Evolutionary conservation across 1,284 basidiomycete genomes (phyloP).

Genomic region (Cryptococcus sp.): DNA sequence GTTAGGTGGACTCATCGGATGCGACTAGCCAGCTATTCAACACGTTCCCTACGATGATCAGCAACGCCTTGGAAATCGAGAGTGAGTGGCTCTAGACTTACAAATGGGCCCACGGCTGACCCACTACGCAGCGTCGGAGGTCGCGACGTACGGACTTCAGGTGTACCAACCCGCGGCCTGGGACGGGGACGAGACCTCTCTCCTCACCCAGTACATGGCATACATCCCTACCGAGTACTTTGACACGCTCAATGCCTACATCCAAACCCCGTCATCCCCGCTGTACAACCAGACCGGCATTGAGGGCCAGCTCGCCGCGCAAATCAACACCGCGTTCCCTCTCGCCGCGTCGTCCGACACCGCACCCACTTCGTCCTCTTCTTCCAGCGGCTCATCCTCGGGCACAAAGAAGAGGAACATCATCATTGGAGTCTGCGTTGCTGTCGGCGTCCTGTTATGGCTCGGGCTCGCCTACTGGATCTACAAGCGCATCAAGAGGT

Average conservation of each 20-base stretch:
- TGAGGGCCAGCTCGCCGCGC: conserved; percentile 45
- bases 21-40: conserved; percentile 48
- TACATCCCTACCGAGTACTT: conserved; percentile 48
- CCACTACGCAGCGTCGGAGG: conserved; percentile 21
- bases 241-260: conserved; percentile 44
- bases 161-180: conserved; percentile 49
- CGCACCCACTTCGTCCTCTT: conserved; percentile 13
- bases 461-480: conserved; percentile 48
- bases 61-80: conserved; percentile 39
- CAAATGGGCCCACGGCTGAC: conserved; percentile 7
- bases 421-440: conserved; percentile 51
- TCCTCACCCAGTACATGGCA: conserved; percentile 50
- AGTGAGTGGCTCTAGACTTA: conserved; percentile 12
- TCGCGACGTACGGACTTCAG: conserved; percentile 48
- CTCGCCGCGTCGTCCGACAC: conserved; percentile 31
- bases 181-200: conserved; percentile 33
- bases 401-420: conserved; percentile 40
- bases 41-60: conserved; percentile 45
- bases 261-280: conserved; percentile 43
- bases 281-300: conserved; percentile 50
- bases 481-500: conserved; percentile 47
- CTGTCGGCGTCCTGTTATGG: conserved; percentile 48
- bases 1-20: conserved; percentile 42
- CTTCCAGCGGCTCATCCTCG: conserved; percentile 9
- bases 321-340: conserved; percentile 49